Conservation (phyloP, 495 filamentous ascomycete genomes). For the Cladorrhinum samala region DNA sequence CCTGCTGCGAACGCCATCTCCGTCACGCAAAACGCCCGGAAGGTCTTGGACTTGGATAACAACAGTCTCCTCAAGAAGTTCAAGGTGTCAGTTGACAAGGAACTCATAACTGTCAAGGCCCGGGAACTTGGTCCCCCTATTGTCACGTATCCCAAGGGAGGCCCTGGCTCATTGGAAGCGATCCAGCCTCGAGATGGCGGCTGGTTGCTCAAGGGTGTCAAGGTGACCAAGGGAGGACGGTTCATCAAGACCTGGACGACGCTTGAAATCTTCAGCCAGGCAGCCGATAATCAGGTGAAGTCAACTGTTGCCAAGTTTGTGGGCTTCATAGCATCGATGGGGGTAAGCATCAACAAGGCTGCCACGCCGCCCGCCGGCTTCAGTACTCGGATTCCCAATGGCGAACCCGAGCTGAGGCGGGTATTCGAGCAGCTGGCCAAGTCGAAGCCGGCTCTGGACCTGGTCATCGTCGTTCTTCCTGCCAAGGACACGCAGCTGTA, state of each 20-base stretch:
- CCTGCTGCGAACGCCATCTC: constrained; percentile 61
- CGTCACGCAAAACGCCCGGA: constrained; percentile 51
- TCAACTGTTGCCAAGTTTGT: constrained; percentile 28
- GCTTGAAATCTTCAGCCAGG: constrained; percentile 5
- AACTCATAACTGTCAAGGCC: constrained; percentile 58
- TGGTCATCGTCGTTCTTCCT: constrained; percentile 63
- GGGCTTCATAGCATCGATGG: constrained; percentile 22
- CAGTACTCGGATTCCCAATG: neutral
- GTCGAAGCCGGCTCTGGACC: constrained; percentile 4
- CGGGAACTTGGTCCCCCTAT: constrained; percentile 53
- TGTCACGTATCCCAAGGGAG: constrained; percentile 43
- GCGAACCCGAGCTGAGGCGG: neutral
- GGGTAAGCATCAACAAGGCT: constrained; percentile 24
- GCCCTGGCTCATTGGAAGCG: neutral
- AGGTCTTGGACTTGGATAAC: constrained; percentile 31
- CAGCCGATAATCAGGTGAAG: constrained; percentile 15
- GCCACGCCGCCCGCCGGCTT: neutral
- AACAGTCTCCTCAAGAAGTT: constrained; percentile 39
- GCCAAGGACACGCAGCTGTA: constrained; percentile 49
- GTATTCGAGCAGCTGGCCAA: constrained; percentile 15
- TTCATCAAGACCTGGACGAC: constrained; percentile 32
- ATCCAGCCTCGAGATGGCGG: constrained; percentile 22
- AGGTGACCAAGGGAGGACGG: constrained; percentile 25
- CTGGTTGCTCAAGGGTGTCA: constrained; percentile 35
- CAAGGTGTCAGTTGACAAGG: constrained; percentile 46